These are phyloP conservation scores for Penicillium daleae DNA, from an alignment of 495 filamentous ascomycete genomes.

Conservation along the genomic window DNA sequence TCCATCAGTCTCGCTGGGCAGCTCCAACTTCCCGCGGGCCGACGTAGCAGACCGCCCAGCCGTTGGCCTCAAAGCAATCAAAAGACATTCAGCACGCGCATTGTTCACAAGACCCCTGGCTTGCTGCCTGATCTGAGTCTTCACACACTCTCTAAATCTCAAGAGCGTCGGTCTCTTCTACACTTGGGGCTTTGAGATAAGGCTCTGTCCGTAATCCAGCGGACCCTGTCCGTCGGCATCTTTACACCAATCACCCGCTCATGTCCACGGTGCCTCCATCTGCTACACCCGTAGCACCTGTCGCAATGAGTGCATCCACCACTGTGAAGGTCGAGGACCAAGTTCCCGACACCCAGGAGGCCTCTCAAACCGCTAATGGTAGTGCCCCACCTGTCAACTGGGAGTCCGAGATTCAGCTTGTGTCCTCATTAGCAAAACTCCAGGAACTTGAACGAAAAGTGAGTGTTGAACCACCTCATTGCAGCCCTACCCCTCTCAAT, in stretches of 20 bases:
- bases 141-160: neutral
- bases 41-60: neutral
- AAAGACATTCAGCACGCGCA: neutral
- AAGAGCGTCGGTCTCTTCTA: too few relatives aligned
- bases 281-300: neutral
- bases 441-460: constrained; percentile 48
- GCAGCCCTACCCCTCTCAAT: neutral
- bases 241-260: neutral
- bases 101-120: neutral
- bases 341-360: neutral
- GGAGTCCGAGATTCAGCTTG: constrained; percentile 46
- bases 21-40: neutral
- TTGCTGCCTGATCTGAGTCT: neutral
- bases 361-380: constrained; percentile 1
- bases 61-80: neutral
- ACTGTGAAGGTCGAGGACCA: neutral
- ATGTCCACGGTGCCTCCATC: constrained; percentile 5
- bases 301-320: neutral
- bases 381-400: constrained; percentile 20
- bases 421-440: constrained; percentile 48
- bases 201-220: neutral
- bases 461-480: neutral
- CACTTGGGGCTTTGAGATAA: neutral
- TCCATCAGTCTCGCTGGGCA: neutral
- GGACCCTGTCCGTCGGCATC: neutral